Evolutionary conservation across 176 grass and related monocot genomes (phyloP).

Genomic region (Aegilops tauschii): DNA sequence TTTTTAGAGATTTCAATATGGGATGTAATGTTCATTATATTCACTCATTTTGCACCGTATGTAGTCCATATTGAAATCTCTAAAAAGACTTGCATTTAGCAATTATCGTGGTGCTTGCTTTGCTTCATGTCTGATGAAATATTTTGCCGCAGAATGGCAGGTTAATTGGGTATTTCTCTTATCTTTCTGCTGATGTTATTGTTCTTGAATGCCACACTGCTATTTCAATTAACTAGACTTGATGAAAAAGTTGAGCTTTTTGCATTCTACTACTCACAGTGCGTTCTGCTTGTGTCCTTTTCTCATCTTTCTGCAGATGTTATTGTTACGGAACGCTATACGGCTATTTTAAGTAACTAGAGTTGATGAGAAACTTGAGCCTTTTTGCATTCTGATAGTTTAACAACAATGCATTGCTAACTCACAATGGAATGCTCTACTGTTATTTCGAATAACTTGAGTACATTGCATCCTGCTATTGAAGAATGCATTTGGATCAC

Average conservation of each 20-base stretch:
- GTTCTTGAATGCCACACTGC: no score
- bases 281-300: no score
- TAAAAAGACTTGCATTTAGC: no score
- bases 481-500: background rate
- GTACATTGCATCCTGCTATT: background rate
- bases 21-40: no score
- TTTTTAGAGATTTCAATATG: no score
- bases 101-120: background rate
- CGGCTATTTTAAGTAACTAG: background rate
- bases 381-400: background rate
- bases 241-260: background rate
- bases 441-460: background rate
- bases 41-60: no score
- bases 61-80: no score
- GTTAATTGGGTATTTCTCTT: background rate
- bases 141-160: background rate
- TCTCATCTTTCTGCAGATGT: background rate
- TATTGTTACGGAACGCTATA: background rate
- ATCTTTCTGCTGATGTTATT: no score
- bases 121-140: background rate
- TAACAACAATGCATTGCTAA: no score
- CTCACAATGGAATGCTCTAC: no score
- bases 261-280: background rate
- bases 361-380: background rate
- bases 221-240: no score